Conservation (phyloP, 75 land plant genomes). For the Selaginella tamariscina region DNA sequence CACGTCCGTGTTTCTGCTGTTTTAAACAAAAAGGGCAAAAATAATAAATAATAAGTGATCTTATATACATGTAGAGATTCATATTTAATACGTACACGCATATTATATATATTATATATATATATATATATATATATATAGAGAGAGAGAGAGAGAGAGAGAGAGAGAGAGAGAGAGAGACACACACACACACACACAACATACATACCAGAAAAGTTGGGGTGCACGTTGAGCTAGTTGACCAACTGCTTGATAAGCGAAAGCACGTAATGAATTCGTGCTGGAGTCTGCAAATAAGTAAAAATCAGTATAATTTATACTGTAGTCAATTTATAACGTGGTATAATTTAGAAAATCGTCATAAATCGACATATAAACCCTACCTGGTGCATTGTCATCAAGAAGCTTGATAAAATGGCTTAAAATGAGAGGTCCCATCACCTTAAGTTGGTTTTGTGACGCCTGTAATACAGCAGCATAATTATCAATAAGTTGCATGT, state of each 20-base stretch:
- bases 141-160: too few species aligned
- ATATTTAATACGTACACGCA: too few species aligned
- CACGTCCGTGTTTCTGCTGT: constrained; percentile 60
- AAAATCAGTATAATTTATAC: too few species aligned
- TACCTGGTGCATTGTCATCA: constrained; percentile 36
- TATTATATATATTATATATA: too few species aligned
- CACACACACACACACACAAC: too few species aligned
- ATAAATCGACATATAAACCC: constrained; percentile 29
- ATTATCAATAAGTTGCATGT: too few species aligned
- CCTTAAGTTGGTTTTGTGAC: constrained; percentile 58
- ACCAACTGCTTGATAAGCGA: constrained; percentile 90
- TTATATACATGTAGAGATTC: too few species aligned
- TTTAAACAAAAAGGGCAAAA: constrained; percentile 2
- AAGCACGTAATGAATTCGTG: constrained; percentile 46
- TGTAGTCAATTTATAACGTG: not conserved
- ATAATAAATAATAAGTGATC: not conserved
- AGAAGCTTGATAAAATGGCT: constrained; percentile 63
- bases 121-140: too few species aligned
- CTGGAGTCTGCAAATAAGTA: constrained; percentile 34
- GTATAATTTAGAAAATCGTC: not conserved
- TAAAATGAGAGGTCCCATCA: constrained; percentile 86
- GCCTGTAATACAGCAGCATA: too few species aligned
- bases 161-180: too few species aligned
- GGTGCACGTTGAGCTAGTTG: constrained; percentile 85
- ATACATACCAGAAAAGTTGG: constrained; percentile 58